Percentiles rank a stretch among this genome's conserved stretches.
Conservation (phyloP, 306 rosid genomes). For the Sesbania bispinosa region DNA sequence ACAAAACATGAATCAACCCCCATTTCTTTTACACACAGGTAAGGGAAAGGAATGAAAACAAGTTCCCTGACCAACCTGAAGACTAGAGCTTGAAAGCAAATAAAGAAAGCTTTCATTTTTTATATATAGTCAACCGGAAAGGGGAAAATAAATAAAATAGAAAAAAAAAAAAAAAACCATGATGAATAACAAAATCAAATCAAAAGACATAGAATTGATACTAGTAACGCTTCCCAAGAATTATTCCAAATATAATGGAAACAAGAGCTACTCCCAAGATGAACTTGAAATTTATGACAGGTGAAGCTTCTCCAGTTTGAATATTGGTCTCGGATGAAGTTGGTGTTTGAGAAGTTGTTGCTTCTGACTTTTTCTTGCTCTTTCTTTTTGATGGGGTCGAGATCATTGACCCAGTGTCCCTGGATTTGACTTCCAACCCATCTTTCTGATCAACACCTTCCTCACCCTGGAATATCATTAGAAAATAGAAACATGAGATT, state of each 20-base stretch:
- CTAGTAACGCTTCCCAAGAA: slow-evolving; percentile 87
- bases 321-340: slow-evolving; percentile 39
- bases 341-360: slow-evolving; percentile 50
- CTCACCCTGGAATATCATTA: slow-evolving; percentile 50
- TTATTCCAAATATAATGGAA: slow-evolving; percentile 68
- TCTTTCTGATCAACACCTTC: slow-evolving; percentile 43
- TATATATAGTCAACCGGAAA: slow-evolving; percentile 19
- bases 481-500: slow-evolving; percentile 12
- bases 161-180: not conserved
- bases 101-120: slow-evolving; percentile 44
- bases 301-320: slow-evolving; percentile 48
- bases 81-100: slow-evolving; percentile 41
- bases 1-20: slow-evolving; percentile 35
- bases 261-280: slow-evolving; percentile 69
- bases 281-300: slow-evolving; percentile 48
- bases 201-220: not conserved
- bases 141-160: not conserved
- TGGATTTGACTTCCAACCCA: slow-evolving; percentile 66
- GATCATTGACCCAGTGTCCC: slow-evolving; percentile 70
- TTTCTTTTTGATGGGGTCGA: slow-evolving; percentile 70
- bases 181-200: slow-evolving; percentile 13
- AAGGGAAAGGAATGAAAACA: slow-evolving; percentile 55
- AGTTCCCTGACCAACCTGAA: slow-evolving; percentile 59
- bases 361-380: slow-evolving; percentile 77
- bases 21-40: slow-evolving; percentile 48